These are phyloP conservation scores for Aciculoconidium aculeatum DNA, from an alignment of 805 yeast genomes.

Conservation along the genomic window DNA sequence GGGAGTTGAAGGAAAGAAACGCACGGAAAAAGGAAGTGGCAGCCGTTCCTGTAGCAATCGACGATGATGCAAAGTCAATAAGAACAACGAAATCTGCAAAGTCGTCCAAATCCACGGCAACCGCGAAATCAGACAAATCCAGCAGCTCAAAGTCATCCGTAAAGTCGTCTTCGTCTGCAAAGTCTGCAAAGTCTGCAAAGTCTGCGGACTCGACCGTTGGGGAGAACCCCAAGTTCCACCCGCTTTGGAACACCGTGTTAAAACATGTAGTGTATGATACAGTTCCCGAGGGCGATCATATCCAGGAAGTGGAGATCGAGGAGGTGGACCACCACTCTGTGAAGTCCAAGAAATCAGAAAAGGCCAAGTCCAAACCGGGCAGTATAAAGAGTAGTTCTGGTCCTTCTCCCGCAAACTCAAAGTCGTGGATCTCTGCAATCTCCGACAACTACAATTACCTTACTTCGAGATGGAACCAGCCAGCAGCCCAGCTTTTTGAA, in stretches of 20 bases:
- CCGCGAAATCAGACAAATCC: conserved; percentile 1
- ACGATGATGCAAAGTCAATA: background rate
- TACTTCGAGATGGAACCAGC: conserved; percentile 27
- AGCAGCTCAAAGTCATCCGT: conserved; percentile 1
- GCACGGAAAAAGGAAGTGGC: conserved; percentile 6
- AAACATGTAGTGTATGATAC: conserved; percentile 31
- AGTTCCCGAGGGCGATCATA: conserved; percentile 2
- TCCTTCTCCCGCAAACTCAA: too few species aligned
- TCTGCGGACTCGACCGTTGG: conserved; percentile 1
- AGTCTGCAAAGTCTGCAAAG: conserved; percentile 1
- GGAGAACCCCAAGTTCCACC: conserved; percentile 24
- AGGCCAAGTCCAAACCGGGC: background rate
- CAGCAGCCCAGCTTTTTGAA: conserved; percentile 10
- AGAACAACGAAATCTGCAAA: background rate
- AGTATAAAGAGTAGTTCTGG: conserved; percentile 1
- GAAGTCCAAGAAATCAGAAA: conserved; percentile 3
- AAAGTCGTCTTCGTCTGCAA: conserved; percentile 1
- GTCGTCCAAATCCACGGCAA: conserved; percentile 1
- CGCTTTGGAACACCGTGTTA: conserved; percentile 32
- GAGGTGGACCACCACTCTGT: conserved; percentile 3
- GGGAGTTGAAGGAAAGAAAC: conserved; percentile 1
- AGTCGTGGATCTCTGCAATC: too few species aligned
- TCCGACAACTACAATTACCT: conserved; percentile 19
- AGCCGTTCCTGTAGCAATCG: conserved; percentile 4
- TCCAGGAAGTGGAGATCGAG: conserved; percentile 5